Base-by-base conservation (phyloP, 805 yeast genomes). In the Candida corydali region DNA sequence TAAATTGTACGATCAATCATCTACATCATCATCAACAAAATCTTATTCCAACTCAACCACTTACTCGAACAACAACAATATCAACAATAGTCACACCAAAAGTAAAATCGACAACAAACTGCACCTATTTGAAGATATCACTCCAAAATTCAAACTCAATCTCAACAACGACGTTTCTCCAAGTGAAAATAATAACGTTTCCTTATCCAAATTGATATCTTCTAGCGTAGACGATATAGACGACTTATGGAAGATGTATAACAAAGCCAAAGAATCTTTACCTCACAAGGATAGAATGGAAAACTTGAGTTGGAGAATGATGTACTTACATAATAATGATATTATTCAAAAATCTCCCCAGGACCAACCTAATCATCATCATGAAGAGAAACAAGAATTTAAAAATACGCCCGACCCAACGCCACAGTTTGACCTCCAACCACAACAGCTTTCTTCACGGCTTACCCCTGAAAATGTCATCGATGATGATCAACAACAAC, bases 271-370 rank as follows among this genome's bases (percentile, higher is more conserved):
- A 45, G 80, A 85, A 8, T 70, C 81, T 9, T 61, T 88, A 27
- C 95, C 95, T 1, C 79, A 85, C 55, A 73, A 75, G 38, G 73
- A 77, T 18, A 65, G 96, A 34, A 82, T 88, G 80, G 86, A 84
- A 51, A 88, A 88, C 54, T 59, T 87, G 37, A 80, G 94, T 8
- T 87, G 96, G 96, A 65, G 96, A 41, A 73, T 87, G 77, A 82
- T 87, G 89, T 76, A 71, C 29, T 64, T 82, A 46, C 55, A 55
- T 35, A 40, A 45, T 37, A 40, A 40, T 8, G n/a, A 32, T 25
- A 14, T 5, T 5, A 12, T 12, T 26, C 6, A 26, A 16, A 18
- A 26, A 3, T 17, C 16, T 24, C 9, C 9, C 20, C 20, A 18
- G 18, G 12, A 33, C 3, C n/a, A 32, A 17, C 10, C 22, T 16